Base-by-base conservation (phyloP, 768 basidiomycete species). In the Kwoniella botswanensis region DNA sequence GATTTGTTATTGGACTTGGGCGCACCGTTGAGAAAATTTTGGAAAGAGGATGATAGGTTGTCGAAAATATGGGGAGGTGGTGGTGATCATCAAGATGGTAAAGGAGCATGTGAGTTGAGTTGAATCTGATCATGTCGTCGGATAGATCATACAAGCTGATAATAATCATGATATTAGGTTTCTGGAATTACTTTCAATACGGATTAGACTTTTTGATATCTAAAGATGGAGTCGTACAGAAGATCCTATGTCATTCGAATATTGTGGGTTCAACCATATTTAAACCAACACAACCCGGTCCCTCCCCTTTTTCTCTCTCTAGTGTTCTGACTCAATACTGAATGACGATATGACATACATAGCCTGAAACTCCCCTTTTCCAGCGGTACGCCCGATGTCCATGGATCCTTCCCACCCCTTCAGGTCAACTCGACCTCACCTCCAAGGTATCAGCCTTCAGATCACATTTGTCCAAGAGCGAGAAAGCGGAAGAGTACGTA, bases 341-440 rank as follows among this genome's bases (percentile, higher is more conserved):
- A 35, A 35, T 35, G 7, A 35, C 7, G 35, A 35, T 35, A 35
- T 35, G 35, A 35, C 35, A 35, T 50, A 50, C 46, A 50, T 18
- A 96, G 94, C 91, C 92, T 41, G 94, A 94, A 6, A 90, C 93
- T 1, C 90, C 93, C 4, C 84, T 93, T 24, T 97, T 97, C 78
- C 94, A 97, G 79, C 87, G 90, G 13, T 94, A 95, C 81, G 93
- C 94, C 78, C 90, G 93, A 44, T 96, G 94, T 82, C 91, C 90
- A 53, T 97, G 94, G 94, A 89, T 91, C 79, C 87, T 97, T 35
- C 43, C 65, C 12, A 60, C 67, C 15, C n/a, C 74, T 13, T 64
- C 72, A 17, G 56, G 66, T 15, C 57, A 63, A 9, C 70, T 75
- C 12, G 56, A 69, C 42, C 67, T 56, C 11, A 62, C 69, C 22